A percentile compares a stretch with the other conserved stretches of the same genome.
These are phyloP conservation scores for Biscogniauxia marginata DNA, from an alignment of 2,329 filamentous ascomycete genomes.

Conservation along the genomic window DNA sequence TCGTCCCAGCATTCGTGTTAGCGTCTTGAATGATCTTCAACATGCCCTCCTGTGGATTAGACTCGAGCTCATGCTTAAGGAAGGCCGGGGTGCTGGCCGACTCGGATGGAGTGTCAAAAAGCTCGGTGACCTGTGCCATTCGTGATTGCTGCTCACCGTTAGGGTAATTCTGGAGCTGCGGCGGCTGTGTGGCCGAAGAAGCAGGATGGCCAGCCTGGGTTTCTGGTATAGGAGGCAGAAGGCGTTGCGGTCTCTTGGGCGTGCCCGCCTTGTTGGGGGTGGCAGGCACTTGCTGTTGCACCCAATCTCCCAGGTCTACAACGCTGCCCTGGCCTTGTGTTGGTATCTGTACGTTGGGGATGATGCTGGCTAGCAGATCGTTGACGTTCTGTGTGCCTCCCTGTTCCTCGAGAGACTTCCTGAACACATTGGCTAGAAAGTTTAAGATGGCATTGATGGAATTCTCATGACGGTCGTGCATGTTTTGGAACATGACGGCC, in stretches of 20 bases:
- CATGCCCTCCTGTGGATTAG: constrained; percentile 60
- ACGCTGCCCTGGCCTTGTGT: constrained; percentile 54
- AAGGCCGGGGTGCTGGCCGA: constrained; percentile 47
- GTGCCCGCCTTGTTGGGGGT: constrained; percentile 39
- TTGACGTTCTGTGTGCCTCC: constrained; percentile 73
- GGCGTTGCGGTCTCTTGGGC: constrained; percentile 51
- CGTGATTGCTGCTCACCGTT: constrained; percentile 42
- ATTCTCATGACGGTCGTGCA: constrained; percentile 95
- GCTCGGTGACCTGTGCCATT: constrained; percentile 59
- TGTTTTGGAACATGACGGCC: constrained; percentile 81
- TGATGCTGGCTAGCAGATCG: constrained; percentile 77
- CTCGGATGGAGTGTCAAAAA: constrained; percentile 52
- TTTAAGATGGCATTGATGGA: constrained; percentile 99
- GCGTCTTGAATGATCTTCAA: constrained; percentile 66
- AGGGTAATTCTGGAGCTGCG: constrained; percentile 27
- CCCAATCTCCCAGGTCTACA: constrained; percentile 60
- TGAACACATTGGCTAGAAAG: constrained; percentile 94
- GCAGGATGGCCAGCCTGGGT: constrained; percentile 31
- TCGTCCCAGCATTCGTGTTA: constrained; percentile 52
- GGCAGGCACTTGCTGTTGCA: constrained; percentile 45
- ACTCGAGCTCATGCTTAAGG: constrained; percentile 55
- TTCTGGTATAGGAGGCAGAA: constrained; percentile 54
- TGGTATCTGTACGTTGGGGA: constrained; percentile 55
- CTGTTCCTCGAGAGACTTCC: constrained; percentile 86
- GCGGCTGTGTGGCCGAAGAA: constrained; percentile 30